Evolutionary conservation across 257 asterid genomes (phyloP).

Genomic region (Penstemon davidsonii): DNA sequence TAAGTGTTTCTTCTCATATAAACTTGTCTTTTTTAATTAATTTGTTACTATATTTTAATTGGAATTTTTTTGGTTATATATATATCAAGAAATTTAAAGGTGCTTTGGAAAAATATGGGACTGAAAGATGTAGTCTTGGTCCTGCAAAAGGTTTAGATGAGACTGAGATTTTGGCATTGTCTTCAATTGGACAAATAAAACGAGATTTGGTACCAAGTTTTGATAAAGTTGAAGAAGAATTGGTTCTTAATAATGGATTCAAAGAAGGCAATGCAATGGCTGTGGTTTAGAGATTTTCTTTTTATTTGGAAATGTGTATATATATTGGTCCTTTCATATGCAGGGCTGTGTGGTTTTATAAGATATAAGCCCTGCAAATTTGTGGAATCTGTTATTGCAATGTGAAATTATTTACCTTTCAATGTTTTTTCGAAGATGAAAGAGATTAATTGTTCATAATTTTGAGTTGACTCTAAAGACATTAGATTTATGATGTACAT

Average conservation of each 20-base stretch:
- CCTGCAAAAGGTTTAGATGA: conserved; percentile 79
- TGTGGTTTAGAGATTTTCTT: conserved; percentile 38
- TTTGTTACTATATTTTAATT: not conserved
- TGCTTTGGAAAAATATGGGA: conserved; percentile 76
- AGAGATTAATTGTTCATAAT: too few species aligned
- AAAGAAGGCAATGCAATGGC: conserved; percentile 46
- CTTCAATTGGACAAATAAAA: conserved; percentile 51
- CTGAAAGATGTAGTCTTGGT: conserved; percentile 55
- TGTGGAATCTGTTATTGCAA: conserved; percentile 24
- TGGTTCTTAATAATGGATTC: conserved; percentile 35
- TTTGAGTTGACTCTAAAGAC: too few species aligned
- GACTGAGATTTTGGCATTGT: conserved; percentile 69
- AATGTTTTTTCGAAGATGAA: too few species aligned
- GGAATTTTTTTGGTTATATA: not conserved
- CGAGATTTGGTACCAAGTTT: conserved; percentile 29
- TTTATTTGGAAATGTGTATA: conserved; percentile 39
- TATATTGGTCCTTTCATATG: not conserved
- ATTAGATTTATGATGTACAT: too few species aligned
- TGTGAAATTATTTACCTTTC: too few species aligned
- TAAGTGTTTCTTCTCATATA: conserved; percentile 31
- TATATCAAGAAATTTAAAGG: conserved; percentile 93
- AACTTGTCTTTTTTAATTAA: too few species aligned
- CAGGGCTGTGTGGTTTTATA: conserved; percentile 58
- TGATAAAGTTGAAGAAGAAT: conserved; percentile 28
- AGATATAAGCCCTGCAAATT: conserved; percentile 43